Evolutionary conservation across 495 filamentous ascomycete genomes (phyloP).

Genomic region (Evernia prunastri): DNA sequence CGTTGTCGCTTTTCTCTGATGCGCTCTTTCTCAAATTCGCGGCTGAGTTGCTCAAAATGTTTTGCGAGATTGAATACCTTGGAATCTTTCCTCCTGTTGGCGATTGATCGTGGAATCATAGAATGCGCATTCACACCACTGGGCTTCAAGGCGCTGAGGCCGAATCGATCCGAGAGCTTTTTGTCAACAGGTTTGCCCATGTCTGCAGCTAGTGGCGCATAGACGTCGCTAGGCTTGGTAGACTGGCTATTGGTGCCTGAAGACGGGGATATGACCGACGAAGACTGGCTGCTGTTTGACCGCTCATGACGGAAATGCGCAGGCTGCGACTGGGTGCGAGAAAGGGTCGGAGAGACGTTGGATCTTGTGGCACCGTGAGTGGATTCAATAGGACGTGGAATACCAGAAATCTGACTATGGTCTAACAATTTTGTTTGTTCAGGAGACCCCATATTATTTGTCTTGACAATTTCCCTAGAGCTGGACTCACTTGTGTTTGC

Average conservation of each 20-base stretch:
- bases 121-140: constrained; percentile 59
- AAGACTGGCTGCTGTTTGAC: constrained; percentile 21
- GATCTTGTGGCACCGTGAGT: constrained; percentile 36
- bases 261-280: neutral
- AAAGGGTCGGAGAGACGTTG: constrained; percentile 56
- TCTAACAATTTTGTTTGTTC: neutral
- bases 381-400: constrained; percentile 46
- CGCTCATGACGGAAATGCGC: constrained; percentile 35
- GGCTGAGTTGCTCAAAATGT: constrained; percentile 92
- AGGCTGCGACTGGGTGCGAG: constrained; percentile 68
- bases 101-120: constrained; percentile 82
- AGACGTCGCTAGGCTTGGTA: neutral
- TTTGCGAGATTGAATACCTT: constrained; percentile 84
- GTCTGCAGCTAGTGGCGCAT: constrained; percentile 16
- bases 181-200: constrained; percentile 53
- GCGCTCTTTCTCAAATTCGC: constrained; percentile 94
- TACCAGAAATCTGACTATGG: constrained; percentile 36
- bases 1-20: constrained; percentile 76
- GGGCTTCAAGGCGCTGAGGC: constrained; percentile 53
- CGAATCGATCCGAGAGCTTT: constrained; percentile 62
- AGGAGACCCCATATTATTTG: neutral
- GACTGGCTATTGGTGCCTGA: constrained; percentile 3
- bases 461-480: neutral
- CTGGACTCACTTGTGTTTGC: neutral
- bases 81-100: constrained; percentile 54